Base-by-base conservation (phyloP, 2,329 filamentous ascomycete genomes). In the Sphaerulina vaccinii region DNA sequence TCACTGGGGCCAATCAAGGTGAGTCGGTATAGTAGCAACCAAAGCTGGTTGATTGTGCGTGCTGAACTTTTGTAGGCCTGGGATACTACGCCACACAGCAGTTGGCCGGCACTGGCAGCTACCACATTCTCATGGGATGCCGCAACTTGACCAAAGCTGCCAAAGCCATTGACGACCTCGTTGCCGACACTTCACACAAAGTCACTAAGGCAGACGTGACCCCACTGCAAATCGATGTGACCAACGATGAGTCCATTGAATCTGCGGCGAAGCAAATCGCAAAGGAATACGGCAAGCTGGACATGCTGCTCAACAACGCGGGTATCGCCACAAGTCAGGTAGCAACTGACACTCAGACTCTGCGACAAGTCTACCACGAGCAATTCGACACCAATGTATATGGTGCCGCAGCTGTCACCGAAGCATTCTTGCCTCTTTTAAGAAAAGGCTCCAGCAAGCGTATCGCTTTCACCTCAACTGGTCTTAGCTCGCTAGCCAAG, bases 181-280 rank as follows among this genome's bases (percentile, higher is more conserved):
- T 49, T 3, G 37, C 38, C 2, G 58, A 61, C 22, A 51, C 57
- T 54, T 15, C 49, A 10, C 35, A 35, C 13, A 32, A 43, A 10
- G 42, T 39, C 13, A 29, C 42, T 6, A 45, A 29, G 11, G 22
- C 24, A 1, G 66, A 65, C 18, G 63, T 73, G 27, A 69, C 73
- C 32, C 55, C 71, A 1, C 56, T 76, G 4, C 62, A 68, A 22
- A 69, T 79, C 13, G 75, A 79, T 57, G 60, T 77, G 6, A 69
- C 65, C 23, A 67, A 65, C 24, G 73, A 77, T 49, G 65, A 67
- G 3, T 72, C 73, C 32, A 74, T 79, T 57, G 52, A 56, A 5
- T 53, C 61, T 3, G 73, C 73, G 5, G 71, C 67, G 6, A 50
- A 61, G 3, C 49, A 55, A 1, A 67, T 72, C 1, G 60, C 62